Evolutionary conservation across 202 grass and related monocot species (phyloP).

Genomic region (Digitaria exilis): DNA sequence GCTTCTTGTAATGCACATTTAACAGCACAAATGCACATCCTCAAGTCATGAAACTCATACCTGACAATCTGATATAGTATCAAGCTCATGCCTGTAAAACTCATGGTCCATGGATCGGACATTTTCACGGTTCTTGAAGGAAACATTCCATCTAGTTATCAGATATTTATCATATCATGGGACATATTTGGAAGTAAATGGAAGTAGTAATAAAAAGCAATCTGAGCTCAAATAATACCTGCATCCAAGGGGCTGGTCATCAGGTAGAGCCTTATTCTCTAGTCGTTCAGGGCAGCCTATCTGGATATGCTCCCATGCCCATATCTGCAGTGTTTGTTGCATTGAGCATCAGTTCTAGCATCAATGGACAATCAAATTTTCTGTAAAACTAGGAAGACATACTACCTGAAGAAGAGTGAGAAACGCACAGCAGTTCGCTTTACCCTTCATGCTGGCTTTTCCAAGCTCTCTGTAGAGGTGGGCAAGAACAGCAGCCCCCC

Average conservation of each 20-base stretch:
- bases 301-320: constrained; percentile 62
- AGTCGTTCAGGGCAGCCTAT: constrained; percentile 48
- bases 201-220: constrained; percentile 2
- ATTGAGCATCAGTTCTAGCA: constrained; percentile 13
- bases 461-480: constrained; percentile 59
- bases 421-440: constrained; percentile 55
- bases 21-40: neutral
- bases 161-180: constrained; percentile 6
- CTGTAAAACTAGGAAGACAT: neutral
- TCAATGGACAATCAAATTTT: constrained; percentile 10
- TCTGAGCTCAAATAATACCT: constrained; percentile 34
- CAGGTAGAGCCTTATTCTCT: constrained; percentile 33
- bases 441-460: constrained; percentile 59
- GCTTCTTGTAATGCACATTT: neutral
- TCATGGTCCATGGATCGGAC: constrained; percentile 45
- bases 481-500: constrained; percentile 57
- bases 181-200: neutral
- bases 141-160: constrained; percentile 48
- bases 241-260: constrained; percentile 53
- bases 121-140: constrained; percentile 55
- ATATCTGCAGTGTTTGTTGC: constrained; percentile 35
- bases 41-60: constrained; percentile 31
- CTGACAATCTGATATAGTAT: constrained; percentile 49
- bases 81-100: constrained; percentile 52
- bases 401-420: constrained; percentile 57